These are phyloP conservation scores for Kwoniella shivajii DNA, from an alignment of 1,284 basidiomycete species.

Conservation along the genomic window DNA sequence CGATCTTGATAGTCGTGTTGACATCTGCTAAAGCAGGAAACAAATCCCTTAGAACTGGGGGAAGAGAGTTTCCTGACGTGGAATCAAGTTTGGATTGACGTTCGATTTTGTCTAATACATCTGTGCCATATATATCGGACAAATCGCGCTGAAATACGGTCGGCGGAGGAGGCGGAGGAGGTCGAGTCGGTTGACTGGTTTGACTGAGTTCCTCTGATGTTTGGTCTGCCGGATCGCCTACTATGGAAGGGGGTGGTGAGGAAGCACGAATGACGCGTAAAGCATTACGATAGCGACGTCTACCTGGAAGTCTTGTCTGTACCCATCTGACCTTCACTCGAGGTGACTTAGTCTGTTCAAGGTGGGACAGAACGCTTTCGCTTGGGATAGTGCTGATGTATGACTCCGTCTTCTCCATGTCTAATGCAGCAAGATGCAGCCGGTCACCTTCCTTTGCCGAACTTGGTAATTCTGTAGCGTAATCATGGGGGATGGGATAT, in stretches of 20 bases:
- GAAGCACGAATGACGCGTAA: too few relatives aligned
- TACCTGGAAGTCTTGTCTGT: too few relatives aligned
- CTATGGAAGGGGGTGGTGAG: too few relatives aligned
- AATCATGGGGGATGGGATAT: background rate
- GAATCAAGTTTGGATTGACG: conserved; percentile 20
- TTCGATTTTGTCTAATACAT: conserved; percentile 9
- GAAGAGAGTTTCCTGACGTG: conserved; percentile 24
- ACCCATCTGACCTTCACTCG: background rate
- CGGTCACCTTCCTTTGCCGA: background rate
- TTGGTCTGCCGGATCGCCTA: too few relatives aligned
- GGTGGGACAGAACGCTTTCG: background rate
- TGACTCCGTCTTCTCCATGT: conserved; percentile 7
- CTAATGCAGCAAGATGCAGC: background rate
- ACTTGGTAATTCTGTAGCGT: background rate
- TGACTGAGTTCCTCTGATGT: too few relatives aligned
- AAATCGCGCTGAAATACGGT: conserved; percentile 14
- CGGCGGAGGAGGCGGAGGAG: conserved; percentile 1
- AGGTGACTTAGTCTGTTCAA: background rate
- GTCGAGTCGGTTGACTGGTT: background rate
- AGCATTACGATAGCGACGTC: too few relatives aligned
- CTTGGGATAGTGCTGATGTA: conserved; percentile 2
- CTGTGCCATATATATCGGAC: conserved; percentile 5
- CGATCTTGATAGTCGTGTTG: conserved; percentile 17
- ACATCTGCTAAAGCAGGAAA: conserved; percentile 26
- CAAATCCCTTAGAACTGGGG: conserved; percentile 25